Evolutionary conservation across 2,329 filamentous ascomycete species (phyloP), one percentile per base, ranked within the genome.

Genomic region (Epichloe uncinata): DNA sequence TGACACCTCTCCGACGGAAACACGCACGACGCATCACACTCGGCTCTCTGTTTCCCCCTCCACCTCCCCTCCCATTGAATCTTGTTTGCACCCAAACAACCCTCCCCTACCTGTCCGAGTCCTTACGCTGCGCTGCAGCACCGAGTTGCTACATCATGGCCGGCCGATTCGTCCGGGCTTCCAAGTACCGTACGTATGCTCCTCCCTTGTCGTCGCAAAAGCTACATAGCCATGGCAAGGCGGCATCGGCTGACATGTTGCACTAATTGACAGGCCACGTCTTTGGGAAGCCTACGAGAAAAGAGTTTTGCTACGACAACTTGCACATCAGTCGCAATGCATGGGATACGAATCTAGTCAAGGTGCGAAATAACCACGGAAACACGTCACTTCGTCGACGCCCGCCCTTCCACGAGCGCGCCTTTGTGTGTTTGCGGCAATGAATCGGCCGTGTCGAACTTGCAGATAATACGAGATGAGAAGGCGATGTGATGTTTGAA

Each of bases 251-350:
- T 46, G 49, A 51, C 38, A 20, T n/a, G 38, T 35, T 35, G 18
- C 20, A 7, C 20, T 43, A 13, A 46, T 20, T 5, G 18, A 33
- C 69, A 96, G 91, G 91, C 77, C 93, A 98, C 78, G 86, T 98
- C 73, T 98, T 96, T 74, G 93, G 93, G 67, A 93, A 94, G 72
- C 74, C 88, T 55, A 94, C 90, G 58, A 84, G 87, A 71, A 96
- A 95, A 79, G 93, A 98, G 69, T 87, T 87, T 78, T 96, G 90
- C 76, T 98, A 97, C 73, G 93, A 98, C 70, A 97, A 97, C 70
- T 75, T 98, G 59, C 87, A 88, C 66, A 88, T 98, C 69, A 96
- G 89, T 64, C 87, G 85, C 70, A 98, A 98, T 82, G 93, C 93
- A 50, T 98, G 93, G 93, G 93, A 98, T 69, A 96, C 90, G 63